phyloP scores from a whole-genome alignment of 176 grass and related monocot species.

The Aegilops tauschii region DNA sequence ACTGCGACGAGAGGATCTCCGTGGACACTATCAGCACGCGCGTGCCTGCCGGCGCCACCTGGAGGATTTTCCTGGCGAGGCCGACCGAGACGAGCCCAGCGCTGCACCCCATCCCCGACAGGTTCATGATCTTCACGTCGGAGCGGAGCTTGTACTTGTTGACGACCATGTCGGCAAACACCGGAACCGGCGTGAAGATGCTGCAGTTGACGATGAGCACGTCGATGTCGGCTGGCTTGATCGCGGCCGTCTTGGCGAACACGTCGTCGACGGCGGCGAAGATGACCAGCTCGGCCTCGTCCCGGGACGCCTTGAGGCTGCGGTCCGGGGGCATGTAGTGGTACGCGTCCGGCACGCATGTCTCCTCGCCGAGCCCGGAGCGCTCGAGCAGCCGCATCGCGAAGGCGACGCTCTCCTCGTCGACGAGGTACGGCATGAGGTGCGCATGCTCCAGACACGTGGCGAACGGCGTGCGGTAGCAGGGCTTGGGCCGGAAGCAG shows the following conservation, averaged over 20 bases:
- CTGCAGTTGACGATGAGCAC: neutral
- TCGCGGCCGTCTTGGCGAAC: slow-evolving; percentile 21
- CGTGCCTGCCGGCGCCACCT: neutral
- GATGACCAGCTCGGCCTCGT: slow-evolving; percentile 40
- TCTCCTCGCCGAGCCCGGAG: slow-evolving; percentile 18
- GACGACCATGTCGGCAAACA: slow-evolving; percentile 36
- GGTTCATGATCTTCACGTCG: slow-evolving; percentile 49
- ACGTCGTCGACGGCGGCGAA: slow-evolving; percentile 51
- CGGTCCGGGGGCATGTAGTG: neutral
- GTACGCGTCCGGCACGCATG: neutral
- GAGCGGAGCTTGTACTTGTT: slow-evolving; percentile 9
- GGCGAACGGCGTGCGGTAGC: neutral
- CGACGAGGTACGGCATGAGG: slow-evolving; percentile 29
- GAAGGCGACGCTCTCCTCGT: slow-evolving; percentile 33
- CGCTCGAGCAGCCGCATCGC: slow-evolving; percentile 33
- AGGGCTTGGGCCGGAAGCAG: neutral
- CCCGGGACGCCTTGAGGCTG: slow-evolving; percentile 26
- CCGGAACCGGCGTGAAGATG: slow-evolving; percentile 29
- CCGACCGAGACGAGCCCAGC: slow-evolving; percentile 42
- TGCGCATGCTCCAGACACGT: neutral
- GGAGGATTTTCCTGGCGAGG: slow-evolving; percentile 45
- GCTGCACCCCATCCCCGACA: slow-evolving; percentile 61
- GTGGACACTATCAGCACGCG: slow-evolving; percentile 12
- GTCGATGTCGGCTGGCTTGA: neutral
- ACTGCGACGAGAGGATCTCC: slow-evolving; percentile 38